Evolutionary conservation across 345 rosid genomes (phyloP), one percentile per base, ranked within the genome.

Genomic region (Boechera divaricarpa): DNA sequence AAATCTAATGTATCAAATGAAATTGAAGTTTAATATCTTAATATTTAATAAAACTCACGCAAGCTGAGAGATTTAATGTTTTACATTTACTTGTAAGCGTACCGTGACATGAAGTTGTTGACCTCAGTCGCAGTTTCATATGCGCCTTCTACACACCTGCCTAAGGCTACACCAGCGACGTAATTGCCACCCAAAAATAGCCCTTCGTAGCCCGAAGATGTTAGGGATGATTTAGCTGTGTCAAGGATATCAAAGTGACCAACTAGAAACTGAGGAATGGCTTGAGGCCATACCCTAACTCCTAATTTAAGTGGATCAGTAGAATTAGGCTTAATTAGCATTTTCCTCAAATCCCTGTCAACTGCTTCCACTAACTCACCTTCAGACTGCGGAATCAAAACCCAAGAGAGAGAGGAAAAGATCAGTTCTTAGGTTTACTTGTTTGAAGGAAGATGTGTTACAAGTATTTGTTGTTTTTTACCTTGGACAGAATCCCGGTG

Each of bases 251-350:
- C 97, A 33, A 90, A 75, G 80, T 94, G 98, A 73, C 98, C 99
- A 15, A 90, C 83, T 81, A 88, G 78, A 78, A 95, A 95, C 77
- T 95, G 96, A 15, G 99, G 98, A 78, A 92, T 95, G 78, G 99
- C 97, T 83, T 86, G 92, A 35, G 92, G 96, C 97, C 98, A 95
- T 10, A 89, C 88, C 70, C 86, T 86, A 39, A 89, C 96, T 33
- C 98, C 97, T 36, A 90, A 77, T 41, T 60, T 79, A 38, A 88
- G 62, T 47, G 99, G 99, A 31, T 90, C 97, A 81, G 80, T 85
- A 1, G 98, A 88, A 63, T 69, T 83, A 7, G 91, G 91, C 57
- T 89, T 88, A 77, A 94, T 83, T 13, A 92, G 96, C 94, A 94
- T 90, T 87, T 92, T 90, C 72, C 98, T 90, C 73, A 92, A 81